Conservation (phyloP, 176 grass and related monocot species). For the Cocos nucifera region DNA sequence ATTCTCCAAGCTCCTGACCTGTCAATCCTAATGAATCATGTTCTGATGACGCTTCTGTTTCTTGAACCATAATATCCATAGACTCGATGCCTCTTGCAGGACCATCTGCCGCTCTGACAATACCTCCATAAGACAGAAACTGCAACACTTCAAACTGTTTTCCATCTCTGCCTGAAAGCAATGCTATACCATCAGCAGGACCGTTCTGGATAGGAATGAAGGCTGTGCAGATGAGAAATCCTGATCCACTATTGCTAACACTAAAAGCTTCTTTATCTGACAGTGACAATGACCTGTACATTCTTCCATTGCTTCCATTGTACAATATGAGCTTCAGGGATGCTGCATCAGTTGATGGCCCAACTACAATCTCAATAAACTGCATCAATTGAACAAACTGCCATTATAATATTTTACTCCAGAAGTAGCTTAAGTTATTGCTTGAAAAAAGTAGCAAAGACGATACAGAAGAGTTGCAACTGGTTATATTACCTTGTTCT, state of each 20-base stretch:
- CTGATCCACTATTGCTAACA: not conserved
- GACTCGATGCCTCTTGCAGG: constrained; percentile 21
- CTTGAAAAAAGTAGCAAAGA: too few relatives aligned
- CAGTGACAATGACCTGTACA: constrained; percentile 25
- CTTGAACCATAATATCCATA: constrained; percentile 23
- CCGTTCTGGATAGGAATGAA: constrained; percentile 21
- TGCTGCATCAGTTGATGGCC: constrained; percentile 14
- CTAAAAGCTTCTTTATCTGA: constrained; percentile 11
- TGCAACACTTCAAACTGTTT: constrained; percentile 11
- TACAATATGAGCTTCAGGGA: constrained; percentile 24
- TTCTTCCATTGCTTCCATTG: constrained; percentile 28
- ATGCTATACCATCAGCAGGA: constrained; percentile 31
- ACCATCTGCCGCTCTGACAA: constrained; percentile 25
- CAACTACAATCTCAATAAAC: constrained; percentile 30
- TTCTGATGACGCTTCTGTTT: constrained; percentile 22
- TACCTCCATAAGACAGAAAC: constrained; percentile 33
- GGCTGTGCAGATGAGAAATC: constrained; percentile 21
- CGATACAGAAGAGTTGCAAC: too few relatives aligned
- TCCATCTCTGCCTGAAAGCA: constrained; percentile 10
- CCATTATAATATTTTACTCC: not conserved
- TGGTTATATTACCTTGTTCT: too few relatives aligned
- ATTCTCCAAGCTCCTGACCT: constrained; percentile 9
- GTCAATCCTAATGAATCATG: constrained; percentile 26
- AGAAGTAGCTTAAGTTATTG: too few relatives aligned
- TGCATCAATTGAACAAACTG: constrained; percentile 12